Evolutionary conservation across 257 asterid species (phyloP), one percentile per base, ranked within the genome.

Genomic region (Solanum gandarillasii): DNA sequence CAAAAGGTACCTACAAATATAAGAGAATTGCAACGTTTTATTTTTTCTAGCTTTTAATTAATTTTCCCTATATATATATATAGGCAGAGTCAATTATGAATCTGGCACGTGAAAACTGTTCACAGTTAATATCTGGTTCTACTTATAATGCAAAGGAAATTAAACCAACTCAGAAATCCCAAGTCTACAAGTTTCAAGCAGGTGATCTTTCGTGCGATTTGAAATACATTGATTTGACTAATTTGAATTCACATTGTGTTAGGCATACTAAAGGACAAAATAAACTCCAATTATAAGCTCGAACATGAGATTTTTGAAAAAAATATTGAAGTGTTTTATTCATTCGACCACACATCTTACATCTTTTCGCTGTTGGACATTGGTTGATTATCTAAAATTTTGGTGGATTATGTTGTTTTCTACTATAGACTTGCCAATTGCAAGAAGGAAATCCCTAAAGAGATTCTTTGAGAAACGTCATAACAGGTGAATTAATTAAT

Each of bases 401-500:
- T 39, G 23, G 12, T 39, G 36, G 58, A 78, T n/a, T 41, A 5
- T 78, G 58, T 78, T 78, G 62, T 35, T 14, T 31, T n/a, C 23
- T 43, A 31, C 27, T n/a, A 1, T 52, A 86, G 90, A 25, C 4
- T 52, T 88, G 43, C 85, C 90, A 48, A 82, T 88, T 35, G 81
- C 85, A 5, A 89, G 87, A 39, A 82, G 86, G 27, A 88, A 81
- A 31, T 89, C 90, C 27, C 88, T 89, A 1, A 18, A 25, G 12
- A 79, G 89, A 48, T 89, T 89, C 52, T 72, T 89, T 7, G 89
- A 89, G n/a, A 86, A 89, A 31, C 89, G 90, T 18, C 85, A 86
- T 18, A 35, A 18, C 14, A 88, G 72, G 90, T 86, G 43, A 5
- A 60, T 60, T 23, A 23, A 27, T 11, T 36, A 1, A 20, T 35